phyloP scores from a whole-genome alignment of 2,329 filamentous ascomycete species.

The Alternaria conjuncta region DNA sequence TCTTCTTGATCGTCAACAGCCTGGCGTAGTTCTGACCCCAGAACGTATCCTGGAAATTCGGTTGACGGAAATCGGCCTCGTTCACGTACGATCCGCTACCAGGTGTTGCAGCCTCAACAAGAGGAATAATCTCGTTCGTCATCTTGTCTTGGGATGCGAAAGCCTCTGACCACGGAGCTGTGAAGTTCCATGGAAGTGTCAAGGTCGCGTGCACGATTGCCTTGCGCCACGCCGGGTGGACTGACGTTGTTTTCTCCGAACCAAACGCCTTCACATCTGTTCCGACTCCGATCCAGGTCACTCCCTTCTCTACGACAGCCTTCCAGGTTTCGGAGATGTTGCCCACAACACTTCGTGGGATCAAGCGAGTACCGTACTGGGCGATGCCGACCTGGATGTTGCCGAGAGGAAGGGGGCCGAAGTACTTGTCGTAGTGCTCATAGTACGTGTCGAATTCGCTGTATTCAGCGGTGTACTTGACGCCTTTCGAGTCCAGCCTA shows the following conservation, averaged over 20 bases:
- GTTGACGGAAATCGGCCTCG: slow-evolving; percentile 32
- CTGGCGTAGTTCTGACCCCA: slow-evolving; percentile 33
- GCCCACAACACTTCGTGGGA: slow-evolving; percentile 20
- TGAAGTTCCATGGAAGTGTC: slow-evolving; percentile 27
- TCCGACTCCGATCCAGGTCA: slow-evolving; percentile 28
- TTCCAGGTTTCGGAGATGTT: slow-evolving; percentile 23
- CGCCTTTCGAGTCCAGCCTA: slow-evolving; percentile 14
- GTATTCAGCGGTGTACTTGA: slow-evolving; percentile 20
- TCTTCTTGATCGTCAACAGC: slow-evolving; percentile 35
- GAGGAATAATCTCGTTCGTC: slow-evolving; percentile 22
- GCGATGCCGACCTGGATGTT: slow-evolving; percentile 29
- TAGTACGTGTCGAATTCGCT: slow-evolving; percentile 25
- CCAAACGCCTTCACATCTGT: slow-evolving; percentile 20
- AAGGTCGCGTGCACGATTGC: slow-evolving; percentile 26
- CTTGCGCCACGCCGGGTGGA: slow-evolving; percentile 32
- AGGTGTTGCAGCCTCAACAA: slow-evolving; percentile 26
- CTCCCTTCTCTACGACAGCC: slow-evolving; percentile 21
- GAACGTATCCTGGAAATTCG: slow-evolving; percentile 29
- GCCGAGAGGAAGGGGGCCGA: slow-evolving; percentile 26
- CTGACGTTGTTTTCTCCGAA: slow-evolving; percentile 21
- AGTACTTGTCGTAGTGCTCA: slow-evolving; percentile 33
- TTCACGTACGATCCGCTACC: slow-evolving; percentile 33
- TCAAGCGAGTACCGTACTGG: slow-evolving; percentile 24
- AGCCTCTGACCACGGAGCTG: slow-evolving; percentile 24
- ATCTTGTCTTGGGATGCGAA: slow-evolving; percentile 23